Evolutionary conservation across 2,329 filamentous ascomycete genomes (phyloP), one percentile per base, ranked within the genome.

Genomic region (Curvularia eragrostidis): DNA sequence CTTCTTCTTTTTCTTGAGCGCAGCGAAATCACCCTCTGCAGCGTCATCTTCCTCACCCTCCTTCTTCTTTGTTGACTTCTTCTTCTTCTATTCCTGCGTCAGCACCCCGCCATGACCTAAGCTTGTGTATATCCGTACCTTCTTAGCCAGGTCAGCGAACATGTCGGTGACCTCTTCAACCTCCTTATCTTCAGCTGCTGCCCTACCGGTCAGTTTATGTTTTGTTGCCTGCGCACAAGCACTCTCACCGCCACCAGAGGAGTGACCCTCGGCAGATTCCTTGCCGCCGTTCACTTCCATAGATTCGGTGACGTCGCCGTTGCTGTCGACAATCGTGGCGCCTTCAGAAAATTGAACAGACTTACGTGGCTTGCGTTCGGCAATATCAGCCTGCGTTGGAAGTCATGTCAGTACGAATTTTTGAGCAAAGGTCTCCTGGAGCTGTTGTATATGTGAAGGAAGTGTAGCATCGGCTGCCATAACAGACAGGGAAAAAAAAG

Each of bases 311-410:
- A 97, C 87, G 76, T 89, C 87, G 72, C 94, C 94, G 84, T 97
- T 91, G 79, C 87, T 87, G 82, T 96, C 91, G 77, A 97, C 93
- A 72, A 97, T 88, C 66, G 91, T 86, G 71, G 91, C 87, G 74
- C 91, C 91, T 79, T 95, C 91, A 76, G 89, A 93, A 79, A 98
- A 98, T 65, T 93, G 89, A 73, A 98, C 94, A 46, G 92, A 96
- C 82, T 98, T 97, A 81, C 93, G 90, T 73, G 89, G 87, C 79
- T 91, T 93, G 75, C 85, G 85, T 71, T 88, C 84, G 59, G 76
- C 66, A 36, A 77, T 69, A 63, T 79, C 75, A 72, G 81, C 78
- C 80, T 82, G 58, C 52, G 65, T 67, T 61, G 63, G 2, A 12
- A 42, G 55, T 56, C 48, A 43, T 65, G 58, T 76, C 75, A 72